phyloP scores from a whole-genome alignment of 805 yeast species.

The Saturnispora quitensis region DNA sequence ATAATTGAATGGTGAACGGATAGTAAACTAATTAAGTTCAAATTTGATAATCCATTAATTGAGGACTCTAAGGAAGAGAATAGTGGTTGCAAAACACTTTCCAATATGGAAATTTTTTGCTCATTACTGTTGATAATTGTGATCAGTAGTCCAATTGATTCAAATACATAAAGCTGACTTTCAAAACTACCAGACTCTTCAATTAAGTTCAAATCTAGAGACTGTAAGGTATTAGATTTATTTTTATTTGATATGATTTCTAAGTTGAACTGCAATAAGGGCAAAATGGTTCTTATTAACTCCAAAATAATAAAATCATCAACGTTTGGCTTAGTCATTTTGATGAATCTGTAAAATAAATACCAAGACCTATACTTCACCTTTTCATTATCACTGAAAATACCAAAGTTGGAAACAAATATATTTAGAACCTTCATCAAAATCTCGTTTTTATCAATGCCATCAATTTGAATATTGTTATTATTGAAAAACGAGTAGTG shows the following conservation, averaged over 20 bases:
- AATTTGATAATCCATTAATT: slow-evolving; percentile 31
- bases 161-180: slow-evolving; percentile 75
- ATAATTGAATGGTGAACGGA: slow-evolving; percentile 81
- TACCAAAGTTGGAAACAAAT: slow-evolving; percentile 73
- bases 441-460: slow-evolving; percentile 37
- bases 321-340: slow-evolving; percentile 59
- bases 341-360: slow-evolving; percentile 73
- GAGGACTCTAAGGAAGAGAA: slow-evolving; percentile 63
- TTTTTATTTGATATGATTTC: slow-evolving; percentile 28
- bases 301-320: slow-evolving; percentile 43
- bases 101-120: slow-evolving; percentile 41
- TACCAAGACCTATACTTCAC: slow-evolving; percentile 89
- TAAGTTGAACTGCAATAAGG: slow-evolving; percentile 56
- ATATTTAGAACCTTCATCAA: slow-evolving; percentile 59
- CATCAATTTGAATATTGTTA: slow-evolving; percentile 32
- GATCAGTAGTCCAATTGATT: slow-evolving; percentile 73
- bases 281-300: slow-evolving; percentile 51
- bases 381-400: slow-evolving; percentile 62
- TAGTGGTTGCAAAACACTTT: slow-evolving; percentile 63
- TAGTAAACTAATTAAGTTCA: slow-evolving; percentile 39
- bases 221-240: slow-evolving; percentile 13
- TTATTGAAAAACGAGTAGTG: slow-evolving; percentile 56
- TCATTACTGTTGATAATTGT: slow-evolving; percentile 39
- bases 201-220: slow-evolving; percentile 25
- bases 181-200: slow-evolving; percentile 62